These are phyloP conservation scores for Rhodotorula graminis DNA, from an alignment of 768 basidiomycete species.

Conservation along the genomic window DNA sequence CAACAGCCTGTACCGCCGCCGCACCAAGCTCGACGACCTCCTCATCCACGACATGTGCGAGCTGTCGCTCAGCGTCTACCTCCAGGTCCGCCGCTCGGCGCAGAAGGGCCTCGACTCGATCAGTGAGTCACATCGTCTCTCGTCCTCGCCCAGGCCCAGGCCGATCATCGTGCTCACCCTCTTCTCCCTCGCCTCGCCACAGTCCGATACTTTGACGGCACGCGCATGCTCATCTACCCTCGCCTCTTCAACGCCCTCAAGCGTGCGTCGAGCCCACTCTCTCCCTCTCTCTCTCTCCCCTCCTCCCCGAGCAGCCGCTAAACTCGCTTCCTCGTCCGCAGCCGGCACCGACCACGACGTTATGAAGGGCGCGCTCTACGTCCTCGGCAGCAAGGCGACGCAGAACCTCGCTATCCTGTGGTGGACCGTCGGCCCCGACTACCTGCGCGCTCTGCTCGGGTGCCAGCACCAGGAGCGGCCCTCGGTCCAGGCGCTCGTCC, in stretches of 20 bases:
- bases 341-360: slow-evolving; percentile 75
- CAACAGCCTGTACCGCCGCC: slow-evolving; percentile 46
- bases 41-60: slow-evolving; percentile 49
- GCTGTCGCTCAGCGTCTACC: slow-evolving; percentile 48
- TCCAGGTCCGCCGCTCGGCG: slow-evolving; percentile 46
- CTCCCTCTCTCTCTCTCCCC: slow-evolving; percentile 14
- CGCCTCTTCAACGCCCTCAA: slow-evolving; percentile 48
- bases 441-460: slow-evolving; percentile 60
- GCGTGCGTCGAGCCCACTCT: slow-evolving; percentile 52
- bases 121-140: slow-evolving; percentile 42
- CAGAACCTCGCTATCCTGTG: slow-evolving; percentile 52
- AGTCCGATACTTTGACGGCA: slow-evolving; percentile 48
- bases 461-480: slow-evolving; percentile 80
- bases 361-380: slow-evolving; percentile 72
- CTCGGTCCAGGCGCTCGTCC: slow-evolving; percentile 69
- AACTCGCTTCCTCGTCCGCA: slow-evolving; percentile 48
- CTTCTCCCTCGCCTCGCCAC: background rate
- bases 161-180: background rate
- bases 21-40: slow-evolving; percentile 49
- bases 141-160: background rate
- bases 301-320: slow-evolving; percentile 48
- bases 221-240: slow-evolving; percentile 47
- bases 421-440: slow-evolving; percentile 56
- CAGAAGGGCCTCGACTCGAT: slow-evolving; percentile 57
- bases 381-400: slow-evolving; percentile 42